Base-by-base conservation (phyloP, 2,329 filamentous ascomycete genomes). In the Aureobasidium uvarum region DNA sequence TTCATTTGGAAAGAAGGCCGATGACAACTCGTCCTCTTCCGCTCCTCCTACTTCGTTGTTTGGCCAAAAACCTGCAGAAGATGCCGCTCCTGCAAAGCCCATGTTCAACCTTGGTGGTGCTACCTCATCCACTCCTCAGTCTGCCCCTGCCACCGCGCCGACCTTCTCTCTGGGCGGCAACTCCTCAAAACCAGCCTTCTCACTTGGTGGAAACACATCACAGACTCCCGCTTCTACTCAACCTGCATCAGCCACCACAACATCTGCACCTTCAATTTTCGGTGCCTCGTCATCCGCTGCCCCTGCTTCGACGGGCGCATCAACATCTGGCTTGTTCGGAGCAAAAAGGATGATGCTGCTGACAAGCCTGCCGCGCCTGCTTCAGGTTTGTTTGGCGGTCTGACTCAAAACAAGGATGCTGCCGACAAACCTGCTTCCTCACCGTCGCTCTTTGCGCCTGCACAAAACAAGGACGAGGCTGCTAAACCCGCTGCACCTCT, bases 131-230 rank as follows among this genome's bases (percentile, higher is more conserved):
- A 50, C 33, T 33, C 45, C 33, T 36, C 52, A 56, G 23, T 39
- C 63, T 45, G 43, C 62, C 5, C 62, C 62, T 31, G 38, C 50
- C 16, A 25, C n/a, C 36, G 18, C n/a, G 25, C 18, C 51, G n/a
- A 41, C 41, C 16, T 64, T 64, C 43, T 36, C 48, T 38, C 31
- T 64, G 36, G 60, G 60, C 38, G 60, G 60, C 39, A 55, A 38
- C 41, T 41, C 43, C 16, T 56, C 52, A 18, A 78, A 77, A 68
- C 74, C 77, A 14, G 72, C 72, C n/a, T 68, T 68, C 64, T 69
- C 20, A 10, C 33, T 66, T 14, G 48, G 54, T 33, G 64, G 38
- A 23, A 50, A 11, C 48, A 65, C 39, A 31, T 45, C 63, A 45
- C 45, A 63, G 36, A 23, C 60, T 16, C 46, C 60, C 10, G 59